Evolutionary conservation across 2,329 filamentous ascomycete genomes (phyloP).

Genomic region (Beauveria sp.): DNA sequence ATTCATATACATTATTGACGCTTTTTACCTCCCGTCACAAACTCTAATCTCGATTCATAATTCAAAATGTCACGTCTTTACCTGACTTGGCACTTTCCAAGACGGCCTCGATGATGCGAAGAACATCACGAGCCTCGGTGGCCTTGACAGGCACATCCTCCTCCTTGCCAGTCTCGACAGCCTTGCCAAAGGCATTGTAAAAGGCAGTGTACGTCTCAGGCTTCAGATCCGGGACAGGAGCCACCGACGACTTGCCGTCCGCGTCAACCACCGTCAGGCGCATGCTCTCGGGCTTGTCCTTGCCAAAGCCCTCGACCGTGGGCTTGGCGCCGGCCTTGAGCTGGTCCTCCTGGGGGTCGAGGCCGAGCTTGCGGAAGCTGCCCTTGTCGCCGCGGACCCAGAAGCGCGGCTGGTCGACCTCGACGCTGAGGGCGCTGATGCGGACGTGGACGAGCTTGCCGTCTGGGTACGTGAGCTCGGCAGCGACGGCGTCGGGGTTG

Average conservation of each 20-base stretch:
- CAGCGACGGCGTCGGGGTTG: constrained; percentile 52
- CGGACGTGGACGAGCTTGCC: constrained; percentile 62
- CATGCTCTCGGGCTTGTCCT: constrained; percentile 54
- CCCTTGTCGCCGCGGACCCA: constrained; percentile 71
- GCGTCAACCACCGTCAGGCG: constrained; percentile 47
- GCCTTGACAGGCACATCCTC: constrained; percentile 46
- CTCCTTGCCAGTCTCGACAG: constrained; percentile 39
- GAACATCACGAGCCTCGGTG: constrained; percentile 43
- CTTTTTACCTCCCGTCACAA: no score
- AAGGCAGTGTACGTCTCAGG: constrained; percentile 62
- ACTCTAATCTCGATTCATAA: no score
- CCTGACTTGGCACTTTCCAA: constrained; percentile 42
- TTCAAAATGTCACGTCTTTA: constrained; percentile 31
- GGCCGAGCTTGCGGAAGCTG: constrained; percentile 61
- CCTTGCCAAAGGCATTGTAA: constrained; percentile 48
- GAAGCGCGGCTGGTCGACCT: constrained; percentile 63
- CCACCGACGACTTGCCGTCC: constrained; percentile 42
- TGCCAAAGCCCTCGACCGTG: constrained; percentile 55
- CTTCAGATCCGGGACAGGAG: constrained; percentile 48
- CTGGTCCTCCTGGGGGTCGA: constrained; percentile 72
- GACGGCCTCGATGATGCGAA: constrained; percentile 45
- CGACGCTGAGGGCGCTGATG: constrained; percentile 60
- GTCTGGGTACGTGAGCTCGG: constrained; percentile 57
- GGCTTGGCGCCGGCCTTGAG: constrained; percentile 56
- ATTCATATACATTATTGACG: no score